Percentiles rank a stretch among this genome's conserved stretches.
Conservation (phyloP, 306 rosid genomes). For the Fragaria vesca region DNA sequence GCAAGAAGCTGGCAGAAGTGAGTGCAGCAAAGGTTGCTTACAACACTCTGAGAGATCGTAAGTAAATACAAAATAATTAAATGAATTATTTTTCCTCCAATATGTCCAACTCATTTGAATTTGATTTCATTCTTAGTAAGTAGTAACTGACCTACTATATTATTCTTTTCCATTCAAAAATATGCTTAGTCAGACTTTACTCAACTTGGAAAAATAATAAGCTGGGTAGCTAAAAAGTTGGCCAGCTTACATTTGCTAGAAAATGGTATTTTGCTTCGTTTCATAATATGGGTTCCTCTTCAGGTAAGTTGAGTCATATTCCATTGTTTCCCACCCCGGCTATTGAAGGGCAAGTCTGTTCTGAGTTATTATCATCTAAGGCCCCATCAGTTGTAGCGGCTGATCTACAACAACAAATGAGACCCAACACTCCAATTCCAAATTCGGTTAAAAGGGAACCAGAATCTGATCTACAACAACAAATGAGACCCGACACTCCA, state of each 20-base stretch:
- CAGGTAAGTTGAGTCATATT: constrained; percentile 44
- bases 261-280: background rate
- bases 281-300: constrained; percentile 5
- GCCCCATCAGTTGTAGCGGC: constrained; percentile 28
- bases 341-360: constrained; percentile 23
- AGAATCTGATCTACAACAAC: too few relatives aligned
- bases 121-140: background rate
- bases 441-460: background rate
- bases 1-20: constrained; percentile 77
- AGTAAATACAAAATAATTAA: constrained; percentile 13
- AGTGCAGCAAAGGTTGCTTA: constrained; percentile 84
- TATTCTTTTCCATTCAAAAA: background rate
- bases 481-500: too few relatives aligned
- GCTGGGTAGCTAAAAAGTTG: background rate
- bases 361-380: constrained; percentile 21
- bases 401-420: constrained; percentile 19
- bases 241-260: background rate
- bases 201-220: background rate
- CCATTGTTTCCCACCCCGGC: constrained; percentile 28
- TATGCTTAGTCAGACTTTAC: background rate
- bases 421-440: background rate
- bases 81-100: background rate
- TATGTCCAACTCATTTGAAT: background rate
- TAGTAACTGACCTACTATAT: background rate
- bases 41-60: constrained; percentile 44